Conservation (phyloP, 2,329 filamentous ascomycete species). For the Scolecobasidium constrictum region DNA sequence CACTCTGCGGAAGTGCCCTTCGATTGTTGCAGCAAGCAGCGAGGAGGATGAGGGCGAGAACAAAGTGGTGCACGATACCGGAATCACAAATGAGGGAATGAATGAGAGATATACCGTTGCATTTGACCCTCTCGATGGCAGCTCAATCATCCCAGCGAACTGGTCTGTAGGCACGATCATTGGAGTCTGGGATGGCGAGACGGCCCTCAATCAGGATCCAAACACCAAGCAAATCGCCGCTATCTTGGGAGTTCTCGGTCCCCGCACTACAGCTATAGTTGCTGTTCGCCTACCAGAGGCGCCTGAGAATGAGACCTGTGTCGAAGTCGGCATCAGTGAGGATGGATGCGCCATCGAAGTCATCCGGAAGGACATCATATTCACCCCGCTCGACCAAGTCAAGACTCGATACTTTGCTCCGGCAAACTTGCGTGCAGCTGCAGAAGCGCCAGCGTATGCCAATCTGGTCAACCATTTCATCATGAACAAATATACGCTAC, state of each 20-base stretch:
- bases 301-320: conserved; percentile 27
- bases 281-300: conserved; percentile 39
- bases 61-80: neutral
- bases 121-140: conserved; percentile 54
- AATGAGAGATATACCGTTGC: conserved; percentile 45
- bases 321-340: conserved; percentile 39
- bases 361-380: conserved; percentile 29
- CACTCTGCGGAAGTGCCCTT: neutral
- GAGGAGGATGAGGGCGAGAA: neutral
- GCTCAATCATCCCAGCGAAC: conserved; percentile 40
- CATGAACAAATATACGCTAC: conserved; percentile 43
- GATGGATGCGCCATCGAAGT: conserved; percentile 27
- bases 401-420: conserved; percentile 51
- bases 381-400: conserved; percentile 27
- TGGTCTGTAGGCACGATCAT: conserved; percentile 43
- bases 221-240: conserved; percentile 18
- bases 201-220: conserved; percentile 17
- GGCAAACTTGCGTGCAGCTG: conserved; percentile 48
- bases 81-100: conserved; percentile 12
- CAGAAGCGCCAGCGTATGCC: conserved; percentile 40
- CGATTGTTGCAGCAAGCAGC: neutral
- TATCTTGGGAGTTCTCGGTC: conserved; percentile 24
- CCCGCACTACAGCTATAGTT: conserved; percentile 35
- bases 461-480: conserved; percentile 40
- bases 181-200: conserved; percentile 38